These are phyloP conservation scores for Cerrena zonata DNA, from an alignment of 1,284 basidiomycete genomes.

Conservation along the genomic window DNA sequence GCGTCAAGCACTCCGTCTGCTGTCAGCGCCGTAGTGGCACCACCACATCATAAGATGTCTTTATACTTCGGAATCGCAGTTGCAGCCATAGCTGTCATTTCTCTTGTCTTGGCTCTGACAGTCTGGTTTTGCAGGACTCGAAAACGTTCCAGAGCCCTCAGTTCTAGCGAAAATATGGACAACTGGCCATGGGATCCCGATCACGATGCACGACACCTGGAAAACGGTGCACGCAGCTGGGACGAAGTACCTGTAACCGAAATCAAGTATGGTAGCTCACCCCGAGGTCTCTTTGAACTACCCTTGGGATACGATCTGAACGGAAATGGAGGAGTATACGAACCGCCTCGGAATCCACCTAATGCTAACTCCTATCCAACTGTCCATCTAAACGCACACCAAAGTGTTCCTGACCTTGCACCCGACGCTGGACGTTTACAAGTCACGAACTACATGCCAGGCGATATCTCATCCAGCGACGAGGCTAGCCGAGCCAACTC, in stretches of 20 bases:
- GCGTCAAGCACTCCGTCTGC: not conserved
- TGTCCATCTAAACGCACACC: conserved; percentile 16
- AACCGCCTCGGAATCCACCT: conserved; percentile 18
- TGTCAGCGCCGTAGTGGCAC: not conserved
- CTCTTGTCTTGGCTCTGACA: conserved; percentile 33
- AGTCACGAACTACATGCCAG: conserved; percentile 38
- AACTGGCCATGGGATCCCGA: conserved; percentile 27
- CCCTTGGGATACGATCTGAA: conserved; percentile 12
- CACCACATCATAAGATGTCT: not conserved
- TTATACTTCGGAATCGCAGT: conserved; percentile 43
- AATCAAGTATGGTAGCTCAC: not conserved
- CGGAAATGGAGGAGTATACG: conserved; percentile 7
- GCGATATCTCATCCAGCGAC: conserved; percentile 35
- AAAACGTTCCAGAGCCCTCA: conserved; percentile 13
- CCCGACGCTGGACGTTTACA: conserved; percentile 34
- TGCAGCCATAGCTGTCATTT: conserved; percentile 35
- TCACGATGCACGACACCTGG: conserved; percentile 11
- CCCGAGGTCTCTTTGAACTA: conserved; percentile 1
- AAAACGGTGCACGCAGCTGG: conserved; percentile 8
- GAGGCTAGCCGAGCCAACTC: conserved; percentile 30
- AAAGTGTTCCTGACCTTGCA: conserved; percentile 27
- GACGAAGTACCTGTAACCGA: not conserved
- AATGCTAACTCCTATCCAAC: conserved; percentile 19
- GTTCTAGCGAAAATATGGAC: conserved; percentile 20
- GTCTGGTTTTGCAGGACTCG: conserved; percentile 37